Conservation (phyloP, 305 asterid species). For the Andrographis paniculata region DNA sequence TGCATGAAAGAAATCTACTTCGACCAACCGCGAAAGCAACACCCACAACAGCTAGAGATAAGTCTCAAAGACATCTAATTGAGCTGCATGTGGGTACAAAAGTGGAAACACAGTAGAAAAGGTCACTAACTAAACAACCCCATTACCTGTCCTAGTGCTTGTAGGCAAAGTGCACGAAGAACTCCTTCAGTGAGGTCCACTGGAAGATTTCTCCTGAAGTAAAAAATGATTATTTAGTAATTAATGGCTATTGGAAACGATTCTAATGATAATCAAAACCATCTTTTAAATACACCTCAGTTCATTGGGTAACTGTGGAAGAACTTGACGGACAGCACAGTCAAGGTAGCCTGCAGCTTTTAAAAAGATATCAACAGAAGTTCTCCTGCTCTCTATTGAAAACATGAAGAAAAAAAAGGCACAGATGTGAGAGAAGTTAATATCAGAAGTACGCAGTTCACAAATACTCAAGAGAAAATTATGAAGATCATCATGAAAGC, state of each 20-base stretch:
- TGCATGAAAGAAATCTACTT: not conserved
- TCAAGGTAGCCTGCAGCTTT: slow-evolving; percentile 99
- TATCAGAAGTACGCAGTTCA: slow-evolving; percentile 12
- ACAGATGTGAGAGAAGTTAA: slow-evolving; percentile 11
- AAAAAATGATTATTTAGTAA: slow-evolving; percentile 16
- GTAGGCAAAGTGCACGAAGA: slow-evolving; percentile 91
- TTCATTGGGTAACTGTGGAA: slow-evolving; percentile 82
- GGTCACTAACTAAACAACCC: slow-evolving; percentile 15
- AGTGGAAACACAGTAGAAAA: not conserved
- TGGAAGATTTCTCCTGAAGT: slow-evolving; percentile 75
- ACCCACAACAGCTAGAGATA: not conserved
- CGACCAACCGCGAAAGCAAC: not conserved
- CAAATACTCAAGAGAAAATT: slow-evolving; percentile 7
- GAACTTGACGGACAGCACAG: slow-evolving; percentile 88
- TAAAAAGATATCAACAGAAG: slow-evolving; percentile 82
- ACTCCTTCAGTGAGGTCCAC: slow-evolving; percentile 99
- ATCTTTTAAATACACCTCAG: slow-evolving; percentile 41
- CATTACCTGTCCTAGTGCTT: slow-evolving; percentile 94
- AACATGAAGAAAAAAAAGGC: slow-evolving; percentile 15
- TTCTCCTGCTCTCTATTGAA: slow-evolving; percentile 72
- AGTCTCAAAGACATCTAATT: not conserved
- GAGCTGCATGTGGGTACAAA: not conserved
- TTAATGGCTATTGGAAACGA: slow-evolving; percentile 1
- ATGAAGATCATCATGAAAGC: not conserved
- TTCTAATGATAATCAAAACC: slow-evolving; percentile 19